Evolutionary conservation across 2,329 filamentous ascomycete species (phyloP).

Genomic region (Fusarium tupiense): DNA sequence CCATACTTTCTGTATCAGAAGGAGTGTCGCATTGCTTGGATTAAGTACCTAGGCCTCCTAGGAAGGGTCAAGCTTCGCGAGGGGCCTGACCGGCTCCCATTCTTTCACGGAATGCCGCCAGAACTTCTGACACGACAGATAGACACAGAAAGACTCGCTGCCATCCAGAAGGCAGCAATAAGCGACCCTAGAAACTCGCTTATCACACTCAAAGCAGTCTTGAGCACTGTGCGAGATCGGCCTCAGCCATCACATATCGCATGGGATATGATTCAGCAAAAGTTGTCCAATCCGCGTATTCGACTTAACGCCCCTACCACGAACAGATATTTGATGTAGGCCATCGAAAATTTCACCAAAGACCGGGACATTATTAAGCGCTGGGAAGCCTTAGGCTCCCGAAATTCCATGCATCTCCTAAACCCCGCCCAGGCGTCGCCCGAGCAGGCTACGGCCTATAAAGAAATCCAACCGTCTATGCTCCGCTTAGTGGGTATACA

Average conservation of each 20-base stretch:
- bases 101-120: not conserved
- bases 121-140: not conserved
- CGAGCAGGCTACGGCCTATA: too few relatives aligned
- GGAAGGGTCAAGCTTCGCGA: not conserved
- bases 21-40: not conserved
- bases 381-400: too few relatives aligned
- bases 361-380: not conserved
- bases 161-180: not conserved
- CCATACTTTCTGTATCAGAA: not conserved
- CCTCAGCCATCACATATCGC: not conserved
- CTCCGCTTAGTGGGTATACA: too few relatives aligned
- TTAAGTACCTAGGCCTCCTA: constrained; percentile 2
- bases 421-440: too few relatives aligned
- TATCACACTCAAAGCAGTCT: not conserved
- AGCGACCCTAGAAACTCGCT: not conserved
- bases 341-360: not conserved
- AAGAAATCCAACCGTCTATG: too few relatives aligned
- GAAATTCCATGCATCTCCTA: too few relatives aligned
- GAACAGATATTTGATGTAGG: not conserved
- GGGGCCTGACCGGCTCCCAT: not conserved
- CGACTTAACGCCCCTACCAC: not conserved
- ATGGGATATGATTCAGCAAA: not conserved
- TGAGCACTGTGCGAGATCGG: not conserved
- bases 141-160: rapidly evolving
- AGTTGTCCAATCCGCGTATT: not conserved